These are phyloP conservation scores for Xenoacremonium recifei DNA, from an alignment of 2,329 filamentous ascomycete genomes.

Conservation along the genomic window DNA sequence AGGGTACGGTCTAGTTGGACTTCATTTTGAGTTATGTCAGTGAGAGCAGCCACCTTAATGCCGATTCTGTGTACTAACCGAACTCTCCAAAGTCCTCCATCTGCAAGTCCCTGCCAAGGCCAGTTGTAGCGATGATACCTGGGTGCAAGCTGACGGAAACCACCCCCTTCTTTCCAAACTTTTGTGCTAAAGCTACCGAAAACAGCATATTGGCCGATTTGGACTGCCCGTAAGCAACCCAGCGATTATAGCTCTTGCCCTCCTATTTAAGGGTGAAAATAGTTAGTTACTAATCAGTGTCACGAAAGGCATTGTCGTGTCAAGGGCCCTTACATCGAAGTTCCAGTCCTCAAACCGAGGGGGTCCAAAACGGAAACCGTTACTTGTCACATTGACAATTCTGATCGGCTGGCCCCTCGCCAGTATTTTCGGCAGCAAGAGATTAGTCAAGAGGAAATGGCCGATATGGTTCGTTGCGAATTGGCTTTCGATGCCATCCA, in stretches of 20 bases:
- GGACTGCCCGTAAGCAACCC: slow-evolving; percentile 5
- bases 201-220: slow-evolving; percentile 5
- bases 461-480: neutral
- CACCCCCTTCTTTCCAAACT: slow-evolving; percentile 1
- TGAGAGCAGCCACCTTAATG: neutral
- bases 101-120: neutral
- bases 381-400: neutral
- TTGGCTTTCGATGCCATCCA: neutral
- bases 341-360: slow-evolving; percentile 1
- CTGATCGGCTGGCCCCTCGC: neutral
- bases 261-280: slow-evolving; percentile 1
- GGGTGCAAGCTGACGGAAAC: slow-evolving; percentile 1
- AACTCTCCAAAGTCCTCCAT: slow-evolving; percentile 1
- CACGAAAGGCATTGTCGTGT: neutral
- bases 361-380: neutral
- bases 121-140: neutral
- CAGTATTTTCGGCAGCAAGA: neutral
- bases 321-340: neutral
- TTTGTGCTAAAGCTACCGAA: slow-evolving; percentile 1
- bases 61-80: neutral
- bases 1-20: slow-evolving; percentile 1
- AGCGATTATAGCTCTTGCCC: slow-evolving; percentile 2
- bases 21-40: neutral
- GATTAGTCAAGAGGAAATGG: neutral
- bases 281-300: neutral